These are phyloP conservation scores for Nitzschia sp. DNA, from an alignment of 108 stramenopile species.

Conservation along the genomic window DNA sequence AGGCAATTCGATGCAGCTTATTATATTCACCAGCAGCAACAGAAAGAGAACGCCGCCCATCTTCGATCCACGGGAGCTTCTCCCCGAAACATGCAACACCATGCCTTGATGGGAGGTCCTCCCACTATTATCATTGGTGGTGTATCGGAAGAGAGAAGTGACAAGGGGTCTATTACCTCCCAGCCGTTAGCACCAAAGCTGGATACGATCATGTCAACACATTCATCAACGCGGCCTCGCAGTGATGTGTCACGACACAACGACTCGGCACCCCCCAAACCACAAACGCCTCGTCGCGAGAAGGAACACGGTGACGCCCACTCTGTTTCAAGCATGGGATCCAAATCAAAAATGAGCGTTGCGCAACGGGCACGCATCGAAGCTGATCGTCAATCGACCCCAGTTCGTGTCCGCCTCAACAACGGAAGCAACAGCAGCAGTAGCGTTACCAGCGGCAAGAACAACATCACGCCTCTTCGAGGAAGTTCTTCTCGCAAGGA, in stretches of 20 bases:
- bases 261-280: slow-evolving; percentile 2
- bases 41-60: slow-evolving; percentile 22
- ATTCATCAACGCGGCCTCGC: slow-evolving; percentile 11
- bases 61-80: slow-evolving; percentile 25
- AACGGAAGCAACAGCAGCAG: not conserved
- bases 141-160: slow-evolving; percentile 18
- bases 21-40: slow-evolving; percentile 27
- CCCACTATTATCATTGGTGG: slow-evolving; percentile 22
- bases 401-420: slow-evolving; percentile 38
- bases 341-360: slow-evolving; percentile 49
- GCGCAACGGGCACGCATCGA: slow-evolving; percentile 73
- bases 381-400: slow-evolving; percentile 62
- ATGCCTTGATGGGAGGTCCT: slow-evolving; percentile 17
- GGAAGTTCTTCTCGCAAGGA: slow-evolving; percentile 12
- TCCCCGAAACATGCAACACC: slow-evolving; percentile 12
- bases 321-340: slow-evolving; percentile 12
- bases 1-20: slow-evolving; percentile 59
- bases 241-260: slow-evolving; percentile 18
- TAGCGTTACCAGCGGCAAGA: not conserved
- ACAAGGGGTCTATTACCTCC: not conserved
- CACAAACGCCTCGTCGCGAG: slow-evolving; percentile 7
- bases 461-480: slow-evolving; percentile 20
- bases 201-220: slow-evolving; percentile 26
- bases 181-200: slow-evolving; percentile 9
- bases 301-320: not conserved